Evolutionary conservation across 2,329 filamentous ascomycete genomes (phyloP).

Genomic region (Metarhizium anisopliae): DNA sequence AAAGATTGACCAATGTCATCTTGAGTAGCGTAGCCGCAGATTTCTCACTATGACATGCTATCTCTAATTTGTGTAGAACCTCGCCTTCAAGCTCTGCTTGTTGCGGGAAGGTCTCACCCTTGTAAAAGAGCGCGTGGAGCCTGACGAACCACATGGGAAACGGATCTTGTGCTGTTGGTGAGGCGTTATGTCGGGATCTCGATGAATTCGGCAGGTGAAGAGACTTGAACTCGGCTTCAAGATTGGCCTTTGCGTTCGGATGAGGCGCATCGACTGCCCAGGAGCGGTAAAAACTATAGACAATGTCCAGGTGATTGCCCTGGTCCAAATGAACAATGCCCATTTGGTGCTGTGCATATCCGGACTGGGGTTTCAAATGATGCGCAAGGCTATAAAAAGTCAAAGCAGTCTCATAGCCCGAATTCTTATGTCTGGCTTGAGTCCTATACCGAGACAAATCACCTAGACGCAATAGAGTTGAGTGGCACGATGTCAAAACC

Average conservation of each 20-base stretch:
- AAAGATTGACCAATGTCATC: conserved; percentile 77
- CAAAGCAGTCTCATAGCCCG: conserved; percentile 70
- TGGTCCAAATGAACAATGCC: conserved; percentile 76
- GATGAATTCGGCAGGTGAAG: conserved; percentile 31
- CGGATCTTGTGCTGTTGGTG: conserved; percentile 47
- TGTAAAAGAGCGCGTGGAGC: conserved; percentile 77
- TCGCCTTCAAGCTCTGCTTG: conserved; percentile 79
- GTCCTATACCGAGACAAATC: conserved; percentile 82
- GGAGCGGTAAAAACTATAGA: conserved; percentile 85
- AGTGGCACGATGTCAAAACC: conserved; percentile 68
- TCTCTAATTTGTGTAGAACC: conserved; percentile 67
- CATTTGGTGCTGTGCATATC: conserved; percentile 81
- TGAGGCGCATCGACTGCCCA: conserved; percentile 67
- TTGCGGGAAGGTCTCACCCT: conserved; percentile 63
- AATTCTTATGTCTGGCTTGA: conserved; percentile 62
- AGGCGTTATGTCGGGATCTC: conserved; percentile 25
- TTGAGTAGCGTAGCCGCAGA: conserved; percentile 62
- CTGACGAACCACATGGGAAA: conserved; percentile 76
- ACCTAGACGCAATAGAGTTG: conserved; percentile 76
- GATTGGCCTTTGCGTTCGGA: conserved; percentile 63
- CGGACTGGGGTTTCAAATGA: conserved; percentile 68
- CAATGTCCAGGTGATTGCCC: conserved; percentile 70
- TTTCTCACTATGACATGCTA: conserved; percentile 60
- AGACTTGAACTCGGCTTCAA: conserved; percentile 66
- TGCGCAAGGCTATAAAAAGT: conserved; percentile 79